These are phyloP conservation scores for Xerocomellus chrysenteron DNA, from an alignment of 768 basidiomycete species.

Conservation along the genomic window DNA sequence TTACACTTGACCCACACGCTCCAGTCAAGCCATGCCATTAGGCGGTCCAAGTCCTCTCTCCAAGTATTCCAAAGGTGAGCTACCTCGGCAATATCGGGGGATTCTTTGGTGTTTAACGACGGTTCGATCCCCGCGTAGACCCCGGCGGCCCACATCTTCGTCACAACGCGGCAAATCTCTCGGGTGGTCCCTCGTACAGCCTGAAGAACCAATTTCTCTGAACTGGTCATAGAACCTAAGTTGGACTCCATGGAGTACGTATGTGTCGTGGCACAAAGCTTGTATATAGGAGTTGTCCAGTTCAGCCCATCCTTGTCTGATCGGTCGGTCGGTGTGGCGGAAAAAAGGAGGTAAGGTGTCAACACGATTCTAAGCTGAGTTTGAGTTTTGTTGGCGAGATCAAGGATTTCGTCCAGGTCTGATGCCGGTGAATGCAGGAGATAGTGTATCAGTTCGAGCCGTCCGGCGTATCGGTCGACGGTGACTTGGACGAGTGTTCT, in stretches of 20 bases:
- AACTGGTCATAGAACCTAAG: slow-evolving; percentile 20
- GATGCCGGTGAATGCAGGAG: slow-evolving; percentile 16
- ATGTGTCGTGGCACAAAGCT: slow-evolving; percentile 30
- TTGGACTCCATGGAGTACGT: slow-evolving; percentile 11
- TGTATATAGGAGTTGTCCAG: slow-evolving; percentile 35
- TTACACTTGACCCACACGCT: slow-evolving; percentile 47
- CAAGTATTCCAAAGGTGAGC: slow-evolving; percentile 29
- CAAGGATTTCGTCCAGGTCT: slow-evolving; percentile 1
- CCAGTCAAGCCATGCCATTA: slow-evolving; percentile 58
- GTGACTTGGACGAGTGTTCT: slow-evolving; percentile 27
- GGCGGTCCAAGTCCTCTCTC: slow-evolving; percentile 31
- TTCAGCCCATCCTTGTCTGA: not conserved
- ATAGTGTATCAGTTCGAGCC: slow-evolving; percentile 28
- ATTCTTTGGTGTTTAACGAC: not conserved
- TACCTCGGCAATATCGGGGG: slow-evolving; percentile 1
- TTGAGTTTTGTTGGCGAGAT: slow-evolving; percentile 13
- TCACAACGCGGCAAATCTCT: slow-evolving; percentile 48
- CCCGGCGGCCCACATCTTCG: slow-evolving; percentile 49
- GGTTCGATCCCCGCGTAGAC: slow-evolving; percentile 18
- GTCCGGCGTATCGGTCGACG: slow-evolving; percentile 31
- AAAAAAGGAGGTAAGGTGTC: slow-evolving; percentile 27
- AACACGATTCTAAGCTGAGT: slow-evolving; percentile 29
- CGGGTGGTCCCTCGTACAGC: slow-evolving; percentile 35
- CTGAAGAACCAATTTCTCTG: slow-evolving; percentile 29
- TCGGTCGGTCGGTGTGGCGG: slow-evolving; percentile 4